Evolutionary conservation across 257 asterid genomes (phyloP).

Genomic region (Gentiana straminea): DNA sequence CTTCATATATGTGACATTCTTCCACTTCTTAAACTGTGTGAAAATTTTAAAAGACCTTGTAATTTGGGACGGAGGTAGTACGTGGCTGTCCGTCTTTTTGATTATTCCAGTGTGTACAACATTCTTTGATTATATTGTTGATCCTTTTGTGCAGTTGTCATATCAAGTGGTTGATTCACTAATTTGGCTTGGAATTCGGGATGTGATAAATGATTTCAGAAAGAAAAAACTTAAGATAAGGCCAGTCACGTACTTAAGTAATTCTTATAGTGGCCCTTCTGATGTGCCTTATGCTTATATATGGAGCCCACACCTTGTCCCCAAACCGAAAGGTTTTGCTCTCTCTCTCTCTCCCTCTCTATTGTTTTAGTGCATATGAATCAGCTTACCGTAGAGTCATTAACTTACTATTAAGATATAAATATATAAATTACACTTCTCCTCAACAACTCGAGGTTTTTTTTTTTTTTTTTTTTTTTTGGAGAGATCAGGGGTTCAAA

Average conservation of each 20-base stretch:
- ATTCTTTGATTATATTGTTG: conserved; percentile 7
- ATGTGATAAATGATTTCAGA: conserved; percentile 79
- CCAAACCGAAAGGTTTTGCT: conserved; percentile 74
- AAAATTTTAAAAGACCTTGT: too few relatives aligned
- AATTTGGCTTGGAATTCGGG: conserved; percentile 90
- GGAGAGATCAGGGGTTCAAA: too few relatives aligned
- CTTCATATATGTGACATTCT: too few relatives aligned
- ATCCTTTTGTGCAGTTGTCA: conserved; percentile 42
- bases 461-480: too few relatives aligned
- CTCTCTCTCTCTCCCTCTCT: not conserved
- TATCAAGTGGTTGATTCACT: conserved; percentile 83
- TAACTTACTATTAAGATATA: too few relatives aligned
- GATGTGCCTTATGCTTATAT: conserved; percentile 71
- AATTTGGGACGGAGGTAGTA: not conserved
- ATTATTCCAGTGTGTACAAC: not conserved
- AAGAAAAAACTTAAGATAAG: conserved; percentile 66
- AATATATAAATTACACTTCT: too few relatives aligned
- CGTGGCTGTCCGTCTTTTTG: conserved; percentile 10
- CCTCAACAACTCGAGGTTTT: too few relatives aligned
- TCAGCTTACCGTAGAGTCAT: too few relatives aligned
- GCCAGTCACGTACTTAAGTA: conserved; percentile 73
- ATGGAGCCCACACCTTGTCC: conserved; percentile 96
- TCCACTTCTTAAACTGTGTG: too few relatives aligned
- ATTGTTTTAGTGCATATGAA: too few relatives aligned
- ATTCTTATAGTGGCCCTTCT: conserved; percentile 37